phyloP scores from a whole-genome alignment of 2,329 filamentous ascomycete genomes.

The Fusarium globosum region DNA sequence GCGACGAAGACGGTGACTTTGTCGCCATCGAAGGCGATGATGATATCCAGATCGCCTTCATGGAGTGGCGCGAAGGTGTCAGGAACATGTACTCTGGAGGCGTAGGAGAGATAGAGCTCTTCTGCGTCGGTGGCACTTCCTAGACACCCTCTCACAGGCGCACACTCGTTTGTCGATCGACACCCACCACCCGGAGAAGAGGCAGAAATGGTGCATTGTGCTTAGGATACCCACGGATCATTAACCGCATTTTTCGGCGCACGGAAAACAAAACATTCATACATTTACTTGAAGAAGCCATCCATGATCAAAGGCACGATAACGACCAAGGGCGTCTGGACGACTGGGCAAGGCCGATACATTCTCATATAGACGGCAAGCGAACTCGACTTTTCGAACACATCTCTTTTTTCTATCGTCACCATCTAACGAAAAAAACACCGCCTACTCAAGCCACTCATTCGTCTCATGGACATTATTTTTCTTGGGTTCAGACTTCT shows the following conservation, averaged over 20 bases:
- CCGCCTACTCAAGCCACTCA: slow-evolving; percentile 34
- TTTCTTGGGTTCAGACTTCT: slow-evolving; percentile 33
- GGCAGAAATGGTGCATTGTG: slow-evolving; percentile 41
- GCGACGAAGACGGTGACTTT: slow-evolving; percentile 91
- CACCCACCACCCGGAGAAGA: slow-evolving; percentile 19
- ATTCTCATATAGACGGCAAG: slow-evolving; percentile 49
- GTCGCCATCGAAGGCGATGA: slow-evolving; percentile 96
- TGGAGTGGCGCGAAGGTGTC: slow-evolving; percentile 86
- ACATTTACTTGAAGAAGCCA: slow-evolving; percentile 41
- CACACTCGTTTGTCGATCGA: slow-evolving; percentile 16
- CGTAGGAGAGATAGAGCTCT: slow-evolving; percentile 90
- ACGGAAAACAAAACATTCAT: slow-evolving; percentile 44
- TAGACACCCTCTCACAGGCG: slow-evolving; percentile 20
- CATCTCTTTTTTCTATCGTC: slow-evolving; percentile 31
- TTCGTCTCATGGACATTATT: slow-evolving; percentile 25
- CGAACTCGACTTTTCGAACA: slow-evolving; percentile 41
- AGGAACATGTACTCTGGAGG: slow-evolving; percentile 70
- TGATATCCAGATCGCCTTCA: slow-evolving; percentile 94
- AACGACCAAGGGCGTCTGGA: slow-evolving; percentile 42
- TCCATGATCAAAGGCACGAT: slow-evolving; percentile 41
- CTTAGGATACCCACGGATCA: slow-evolving; percentile 46
- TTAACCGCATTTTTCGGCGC: slow-evolving; percentile 49
- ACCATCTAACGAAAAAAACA: slow-evolving; percentile 24
- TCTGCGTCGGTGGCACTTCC: slow-evolving; percentile 70
- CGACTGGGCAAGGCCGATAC: slow-evolving; percentile 34